A percentile compares a stretch with the other conserved stretches of the same genome.
These are phyloP conservation scores for Pythium graminicola DNA, from an alignment of 352 stramenopile species.

Conservation along the genomic window DNA sequence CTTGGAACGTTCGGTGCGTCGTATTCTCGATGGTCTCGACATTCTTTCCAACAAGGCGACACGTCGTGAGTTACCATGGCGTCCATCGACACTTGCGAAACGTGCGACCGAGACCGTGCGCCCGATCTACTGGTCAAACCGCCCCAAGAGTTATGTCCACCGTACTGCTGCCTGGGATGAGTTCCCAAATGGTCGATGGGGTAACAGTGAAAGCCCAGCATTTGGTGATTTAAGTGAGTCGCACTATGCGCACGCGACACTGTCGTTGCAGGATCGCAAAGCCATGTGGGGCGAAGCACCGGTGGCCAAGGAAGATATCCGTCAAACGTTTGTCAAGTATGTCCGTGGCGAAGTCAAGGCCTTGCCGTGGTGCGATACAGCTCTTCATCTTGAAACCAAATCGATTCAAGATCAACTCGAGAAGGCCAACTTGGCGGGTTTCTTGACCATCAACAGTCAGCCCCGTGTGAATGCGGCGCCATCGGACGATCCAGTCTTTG, in stretches of 20 bases:
- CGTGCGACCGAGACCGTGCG: slow-evolving; percentile 87
- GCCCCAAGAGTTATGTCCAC: slow-evolving; percentile 96
- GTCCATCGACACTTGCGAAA: slow-evolving; percentile 85
- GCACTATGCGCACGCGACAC: slow-evolving; percentile 87
- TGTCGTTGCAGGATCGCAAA: slow-evolving; percentile 62
- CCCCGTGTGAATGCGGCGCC: slow-evolving; percentile 86
- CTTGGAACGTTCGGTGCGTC: slow-evolving; percentile 84
- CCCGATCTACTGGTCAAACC: slow-evolving; percentile 99
- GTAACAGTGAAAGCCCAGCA: slow-evolving; percentile 91
- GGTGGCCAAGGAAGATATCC: slow-evolving; percentile 86
- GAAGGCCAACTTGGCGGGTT: slow-evolving; percentile 75
- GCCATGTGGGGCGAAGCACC: slow-evolving; percentile 94
- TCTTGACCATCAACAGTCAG: slow-evolving; percentile 97
- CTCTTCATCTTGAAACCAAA: slow-evolving; percentile 92
- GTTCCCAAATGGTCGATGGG: slow-evolving; percentile 96
- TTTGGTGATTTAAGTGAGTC: slow-evolving; percentile 96
- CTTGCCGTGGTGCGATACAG: slow-evolving; percentile 96
- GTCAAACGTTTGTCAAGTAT: slow-evolving; percentile 95
- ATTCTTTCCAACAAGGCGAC: slow-evolving; percentile 39
- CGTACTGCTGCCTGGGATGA: slow-evolving; percentile 97
- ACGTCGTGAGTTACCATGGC: slow-evolving; percentile 87
- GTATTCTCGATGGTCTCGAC: slow-evolving; percentile 78
- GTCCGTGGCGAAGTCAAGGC: slow-evolving; percentile 93
- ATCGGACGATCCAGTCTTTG: slow-evolving; percentile 91
- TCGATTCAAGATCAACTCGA: slow-evolving; percentile 77